Evolutionary conservation across 2,329 filamentous ascomycete species (phyloP).

Genomic region (Trichoderma pleuroti): DNA sequence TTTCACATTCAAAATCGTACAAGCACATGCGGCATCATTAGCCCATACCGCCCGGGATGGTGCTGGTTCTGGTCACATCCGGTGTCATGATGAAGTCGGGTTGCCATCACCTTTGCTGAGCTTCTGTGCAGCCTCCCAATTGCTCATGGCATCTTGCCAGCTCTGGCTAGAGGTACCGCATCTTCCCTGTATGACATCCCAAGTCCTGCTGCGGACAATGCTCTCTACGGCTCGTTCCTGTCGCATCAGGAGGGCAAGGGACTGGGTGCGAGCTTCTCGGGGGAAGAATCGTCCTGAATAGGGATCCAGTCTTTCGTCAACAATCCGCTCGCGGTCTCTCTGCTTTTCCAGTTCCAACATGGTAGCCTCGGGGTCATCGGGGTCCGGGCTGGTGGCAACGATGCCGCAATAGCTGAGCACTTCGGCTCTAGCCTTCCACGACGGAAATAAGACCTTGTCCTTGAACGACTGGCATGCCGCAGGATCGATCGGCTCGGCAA

Average conservation of each 20-base stretch:
- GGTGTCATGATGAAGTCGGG: neutral
- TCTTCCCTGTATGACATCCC: conserved; percentile 71
- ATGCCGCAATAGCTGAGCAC: conserved; percentile 85
- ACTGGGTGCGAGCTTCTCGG: conserved; percentile 74
- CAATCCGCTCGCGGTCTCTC: conserved; percentile 65
- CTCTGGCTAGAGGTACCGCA: conserved; percentile 57
- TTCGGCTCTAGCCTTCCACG: conserved; percentile 79
- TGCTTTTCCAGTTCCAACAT: conserved; percentile 67
- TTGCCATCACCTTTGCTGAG: neutral
- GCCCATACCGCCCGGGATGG: neutral
- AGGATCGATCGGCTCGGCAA: conserved; percentile 54
- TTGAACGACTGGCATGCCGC: conserved; percentile 69
- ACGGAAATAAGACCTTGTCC: conserved; percentile 74
- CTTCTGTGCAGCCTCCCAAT: conserved; percentile 51
- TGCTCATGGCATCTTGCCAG: conserved; percentile 63
- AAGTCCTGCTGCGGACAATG: conserved; percentile 78
- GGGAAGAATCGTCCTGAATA: conserved; percentile 84
- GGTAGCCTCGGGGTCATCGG: conserved; percentile 75
- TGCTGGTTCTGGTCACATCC: neutral
- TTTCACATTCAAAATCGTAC: neutral
- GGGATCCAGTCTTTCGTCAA: conserved; percentile 87
- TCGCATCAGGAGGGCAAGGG: conserved; percentile 67
- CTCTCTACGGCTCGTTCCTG: conserved; percentile 74
- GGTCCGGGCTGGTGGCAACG: conserved; percentile 83
- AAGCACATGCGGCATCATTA: neutral